Base-by-base conservation (phyloP, 306 rosid species). In the Sicyos baderoa region DNA sequence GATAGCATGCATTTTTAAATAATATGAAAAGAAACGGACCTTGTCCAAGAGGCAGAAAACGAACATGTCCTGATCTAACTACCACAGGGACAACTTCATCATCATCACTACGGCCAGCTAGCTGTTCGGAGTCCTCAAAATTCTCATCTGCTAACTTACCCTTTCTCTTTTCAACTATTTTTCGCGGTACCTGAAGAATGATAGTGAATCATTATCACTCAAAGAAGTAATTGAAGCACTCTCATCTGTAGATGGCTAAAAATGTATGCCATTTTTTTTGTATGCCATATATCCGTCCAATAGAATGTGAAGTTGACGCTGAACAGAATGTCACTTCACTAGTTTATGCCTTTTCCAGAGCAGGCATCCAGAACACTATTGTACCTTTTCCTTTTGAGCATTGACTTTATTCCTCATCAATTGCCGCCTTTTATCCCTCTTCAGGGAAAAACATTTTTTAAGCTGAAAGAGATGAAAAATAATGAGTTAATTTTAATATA, bases 1-100 rank as follows among this genome's bases (percentile, higher is more conserved):
- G 49, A 14, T 27, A 55, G 52, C 27, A 54, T 35, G 74, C 37
- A 54, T 25, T 61, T 3, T 44, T 37, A 65, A 19, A 70, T 47
- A 54, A 52, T 42, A 45, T 63, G 50, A 8, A 42, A 71, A 51
- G 29, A 56, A 60, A 63, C 45, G 59, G 48, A 92, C 99, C 94
- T 82, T 84, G 82, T 59, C 79, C 57, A 50, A 72, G 73, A 72
- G 87, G 77, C 82, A 84, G 82, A 74, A 90, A 94, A 59, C 97
- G 96, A 78, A 94, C 88, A 76, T 94, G 95, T 59, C 99, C 99
- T 52, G 99, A 97, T 80, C 85, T 90, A 71, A 84, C 77, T 72
- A 84, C 91, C 45, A 94, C 86, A 19, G 95, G 96, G 71, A 86
- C 86, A 78, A 79, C 21, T 42, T 85, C 86, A 14, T 81, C 88